phyloP scores from a whole-genome alignment of 257 asterid species.

The Striga asiatica region DNA sequence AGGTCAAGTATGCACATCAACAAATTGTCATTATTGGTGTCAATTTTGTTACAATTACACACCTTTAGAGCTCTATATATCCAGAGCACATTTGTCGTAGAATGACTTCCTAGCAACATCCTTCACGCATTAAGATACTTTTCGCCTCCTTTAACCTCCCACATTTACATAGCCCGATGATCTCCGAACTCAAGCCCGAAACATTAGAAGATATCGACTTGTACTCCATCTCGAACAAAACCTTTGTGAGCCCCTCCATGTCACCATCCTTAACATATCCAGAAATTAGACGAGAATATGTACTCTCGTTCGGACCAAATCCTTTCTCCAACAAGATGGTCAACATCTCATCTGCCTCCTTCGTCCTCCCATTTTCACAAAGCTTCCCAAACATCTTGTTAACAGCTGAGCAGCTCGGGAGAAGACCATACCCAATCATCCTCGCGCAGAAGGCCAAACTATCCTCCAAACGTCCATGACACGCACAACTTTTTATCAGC shows the following conservation, averaged over 20 bases:
- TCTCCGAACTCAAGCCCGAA: conserved; percentile 24
- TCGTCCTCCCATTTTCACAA: conserved; percentile 33
- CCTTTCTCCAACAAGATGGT: not conserved
- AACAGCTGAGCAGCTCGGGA: conserved; percentile 35
- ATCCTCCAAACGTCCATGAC: conserved; percentile 30
- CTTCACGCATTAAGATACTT: conserved; percentile 20
- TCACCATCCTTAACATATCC: conserved; percentile 41
- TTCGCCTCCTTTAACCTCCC: conserved; percentile 49
- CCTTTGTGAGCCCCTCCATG: conserved; percentile 32
- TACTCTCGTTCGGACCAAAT: conserved; percentile 31
- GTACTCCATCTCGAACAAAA: conserved; percentile 56
- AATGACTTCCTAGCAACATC: not conserved
- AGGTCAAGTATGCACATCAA: no score
- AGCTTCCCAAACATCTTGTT: conserved; percentile 35
- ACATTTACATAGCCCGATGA: conserved; percentile 25
- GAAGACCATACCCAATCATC: conserved; percentile 28
- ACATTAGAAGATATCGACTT: conserved; percentile 31
- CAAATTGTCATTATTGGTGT: no score
- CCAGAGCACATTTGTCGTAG: not conserved
- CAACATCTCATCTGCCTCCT: conserved; percentile 17
- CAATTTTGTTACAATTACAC: no score
- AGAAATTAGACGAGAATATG: conserved; percentile 36
- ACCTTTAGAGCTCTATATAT: no score
- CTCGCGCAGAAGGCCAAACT: conserved; percentile 41
- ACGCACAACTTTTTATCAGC: conserved; percentile 39